Base-by-base conservation (phyloP, 2,329 filamentous ascomycete genomes). In the Cordyceps javanica region DNA sequence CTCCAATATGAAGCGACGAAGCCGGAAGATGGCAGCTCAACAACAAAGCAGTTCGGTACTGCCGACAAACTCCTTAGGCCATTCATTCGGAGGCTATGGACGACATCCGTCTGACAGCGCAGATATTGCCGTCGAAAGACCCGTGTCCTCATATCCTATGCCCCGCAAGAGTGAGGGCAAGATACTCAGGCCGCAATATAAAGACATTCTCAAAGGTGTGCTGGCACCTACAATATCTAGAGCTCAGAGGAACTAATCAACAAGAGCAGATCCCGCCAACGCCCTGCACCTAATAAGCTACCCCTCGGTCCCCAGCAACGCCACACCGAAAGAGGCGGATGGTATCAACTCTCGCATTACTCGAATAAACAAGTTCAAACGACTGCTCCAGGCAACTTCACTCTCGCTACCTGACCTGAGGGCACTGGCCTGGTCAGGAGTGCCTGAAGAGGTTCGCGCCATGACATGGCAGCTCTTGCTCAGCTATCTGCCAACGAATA, bases 401-500 rank as follows among this genome's bases (percentile, higher is more conserved):
- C 94, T 99, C 65, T 87, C 91, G 2, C 75, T 97, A 2, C 78
- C 88, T 19, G 93, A 97, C 55, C 79, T 99, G 25, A 84, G 94
- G 61, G 81, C 91, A 59, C 79, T 91, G 32, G 91, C 94, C 30
- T 99, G 95, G 94, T 94, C 92, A 54, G 94, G 94, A 13, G 83
- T 97, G 36, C 95, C 94, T 0, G 88, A 91, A 65, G 95, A 99
- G 75, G 91, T 99, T 19, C 90, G 95, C 57, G 91, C 94, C 52
- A 97, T 99, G 88, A 94, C 93, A n/a, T 99, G 94, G 94, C 92
- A 97, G 72, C 80, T 99, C 25, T 80, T 99, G 21, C 83, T 99
- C 25, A 94, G 93, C 59, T 99, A 99, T 71, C 82, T 99, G 5
- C 94, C 95, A 1, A 95, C 93, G n/a, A 97, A 91, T 68, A 96